Base-by-base conservation (phyloP, 306 rosid genomes). In the Aeschynomene evenia region DNA sequence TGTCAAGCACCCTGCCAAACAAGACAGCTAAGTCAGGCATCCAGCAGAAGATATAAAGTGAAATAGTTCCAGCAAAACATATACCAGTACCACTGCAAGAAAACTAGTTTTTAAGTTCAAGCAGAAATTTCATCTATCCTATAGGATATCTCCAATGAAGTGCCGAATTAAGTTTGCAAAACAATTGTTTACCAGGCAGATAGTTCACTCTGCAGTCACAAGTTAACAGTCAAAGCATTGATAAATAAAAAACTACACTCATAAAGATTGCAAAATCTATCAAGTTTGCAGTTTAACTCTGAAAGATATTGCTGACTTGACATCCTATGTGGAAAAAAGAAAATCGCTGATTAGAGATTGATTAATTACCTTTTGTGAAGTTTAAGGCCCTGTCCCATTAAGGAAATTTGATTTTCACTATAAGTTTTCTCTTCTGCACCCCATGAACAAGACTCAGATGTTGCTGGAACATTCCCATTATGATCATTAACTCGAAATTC, bases 381-480 rank as follows among this genome's bases (percentile, higher is more conserved):
- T 20, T 70, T 61, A 48, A 77, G 67, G 55, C 81, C 77, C 74
- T 73, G 81, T 63, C 55, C 42, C 72, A 73, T 16, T 31, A 85
- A 78, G 40, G 86, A 74, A 76, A 69, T 73, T 82, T 82, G 86
- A 70, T 87, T 85, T 63, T 87, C 93, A 67, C 93, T 80, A 48
- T 79, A 85, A 73, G 81, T 83, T 67, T 74, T 87, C 77, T 87
- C 92, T 50, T 84, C 87, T 37, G 82, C 85, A 67, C 66, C 80
- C 83, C 76, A 80, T 5, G 89, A 87, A 73, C 77, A 59, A 53
- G 92, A 87, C 54, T 85, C 93, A 37, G 93, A 80, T 28, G 93
- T 76, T 63, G 72, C 82, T 12, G 72, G 68, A 33, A 72, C 73
- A 78, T 80, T 68, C 63, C 55, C 86, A 71, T 66, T 83, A 11